Evolutionary conservation across 495 filamentous ascomycete genomes (phyloP).

Genomic region (Rhypophila decipiens): DNA sequence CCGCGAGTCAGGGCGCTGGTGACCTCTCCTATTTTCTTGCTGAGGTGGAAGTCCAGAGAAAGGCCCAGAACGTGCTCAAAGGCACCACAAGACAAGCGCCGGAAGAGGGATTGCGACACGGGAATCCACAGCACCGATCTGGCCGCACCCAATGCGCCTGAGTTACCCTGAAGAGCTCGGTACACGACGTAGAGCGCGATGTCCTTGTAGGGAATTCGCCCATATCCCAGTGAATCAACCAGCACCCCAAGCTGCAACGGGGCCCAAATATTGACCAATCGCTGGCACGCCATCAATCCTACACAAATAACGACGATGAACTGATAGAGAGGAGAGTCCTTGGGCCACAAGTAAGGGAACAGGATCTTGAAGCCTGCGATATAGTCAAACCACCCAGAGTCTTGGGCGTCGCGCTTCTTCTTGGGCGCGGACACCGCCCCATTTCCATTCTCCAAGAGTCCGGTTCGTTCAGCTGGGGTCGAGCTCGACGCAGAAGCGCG

Average conservation of each 20-base stretch:
- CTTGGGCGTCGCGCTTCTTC: conserved; percentile 19
- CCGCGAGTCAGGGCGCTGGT: conserved; percentile 87
- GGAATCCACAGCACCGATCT: conserved; percentile 84
- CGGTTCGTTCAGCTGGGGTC: conserved; percentile 18
- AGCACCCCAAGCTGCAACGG: conserved; percentile 69
- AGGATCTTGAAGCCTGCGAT: conserved; percentile 74
- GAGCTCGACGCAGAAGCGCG: conserved; percentile 8
- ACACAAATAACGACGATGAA: conserved; percentile 69
- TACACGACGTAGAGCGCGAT: conserved; percentile 75
- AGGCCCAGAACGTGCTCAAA: conserved; percentile 93
- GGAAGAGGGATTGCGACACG: conserved; percentile 87
- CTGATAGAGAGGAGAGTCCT: conserved; percentile 63
- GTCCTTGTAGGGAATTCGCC: conserved; percentile 28
- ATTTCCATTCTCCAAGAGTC: conserved; percentile 24
- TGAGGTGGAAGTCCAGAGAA: conserved; percentile 89
- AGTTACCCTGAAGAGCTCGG: conserved; percentile 75
- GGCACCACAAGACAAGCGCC: conserved; percentile 80
- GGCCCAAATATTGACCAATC: conserved; percentile 69
- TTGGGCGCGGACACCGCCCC: not conserved
- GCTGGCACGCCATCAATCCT: conserved; percentile 61
- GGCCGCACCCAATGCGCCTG: conserved; percentile 71
- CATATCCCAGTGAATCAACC: conserved; percentile 54
- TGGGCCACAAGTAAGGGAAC: conserved; percentile 87
- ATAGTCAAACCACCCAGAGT: conserved; percentile 54
- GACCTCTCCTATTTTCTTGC: conserved; percentile 91